Evolutionary conservation across 176 grass and related monocot species (phyloP).

Genomic region (Rhynchospora pubera): DNA sequence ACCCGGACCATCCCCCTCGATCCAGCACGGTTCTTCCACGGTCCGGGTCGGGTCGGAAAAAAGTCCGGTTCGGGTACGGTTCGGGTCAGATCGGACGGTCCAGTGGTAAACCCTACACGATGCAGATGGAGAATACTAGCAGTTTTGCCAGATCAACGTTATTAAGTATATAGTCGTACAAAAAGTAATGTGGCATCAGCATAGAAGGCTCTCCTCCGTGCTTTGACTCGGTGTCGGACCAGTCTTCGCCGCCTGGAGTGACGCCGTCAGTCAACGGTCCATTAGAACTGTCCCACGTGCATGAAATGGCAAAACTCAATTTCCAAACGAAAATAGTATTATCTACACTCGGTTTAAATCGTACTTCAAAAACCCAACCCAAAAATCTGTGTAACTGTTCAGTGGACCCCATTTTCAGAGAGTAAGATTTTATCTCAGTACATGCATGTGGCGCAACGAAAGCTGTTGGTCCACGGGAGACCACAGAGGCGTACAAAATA

Average conservation of each 20-base stretch:
- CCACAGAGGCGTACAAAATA: background rate
- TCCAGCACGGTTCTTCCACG: too few relatives aligned
- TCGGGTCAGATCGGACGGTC: too few relatives aligned
- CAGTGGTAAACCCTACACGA: too few relatives aligned
- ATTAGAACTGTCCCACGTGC: background rate
- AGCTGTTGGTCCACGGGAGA: background rate
- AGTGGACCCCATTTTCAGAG: background rate
- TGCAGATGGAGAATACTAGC: too few relatives aligned
- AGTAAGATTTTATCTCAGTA: background rate
- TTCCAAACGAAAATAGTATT: background rate
- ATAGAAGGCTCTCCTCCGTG: background rate
- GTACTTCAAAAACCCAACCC: background rate
- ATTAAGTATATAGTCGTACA: background rate
- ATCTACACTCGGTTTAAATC: background rate
- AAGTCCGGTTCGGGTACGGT: too few relatives aligned
- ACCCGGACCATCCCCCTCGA: too few relatives aligned
- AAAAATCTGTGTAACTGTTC: background rate
- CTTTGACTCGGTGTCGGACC: conserved; percentile 8
- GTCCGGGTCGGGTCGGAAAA: too few relatives aligned
- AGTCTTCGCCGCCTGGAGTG: conserved; percentile 1
- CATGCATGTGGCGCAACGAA: background rate
- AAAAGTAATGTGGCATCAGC: background rate
- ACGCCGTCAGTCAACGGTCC: conserved; percentile 22
- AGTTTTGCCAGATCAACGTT: background rate
- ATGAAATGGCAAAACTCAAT: background rate